phyloP scores from a whole-genome alignment of 768 basidiomycete genomes.

The Amanita pseudoporphyria region DNA sequence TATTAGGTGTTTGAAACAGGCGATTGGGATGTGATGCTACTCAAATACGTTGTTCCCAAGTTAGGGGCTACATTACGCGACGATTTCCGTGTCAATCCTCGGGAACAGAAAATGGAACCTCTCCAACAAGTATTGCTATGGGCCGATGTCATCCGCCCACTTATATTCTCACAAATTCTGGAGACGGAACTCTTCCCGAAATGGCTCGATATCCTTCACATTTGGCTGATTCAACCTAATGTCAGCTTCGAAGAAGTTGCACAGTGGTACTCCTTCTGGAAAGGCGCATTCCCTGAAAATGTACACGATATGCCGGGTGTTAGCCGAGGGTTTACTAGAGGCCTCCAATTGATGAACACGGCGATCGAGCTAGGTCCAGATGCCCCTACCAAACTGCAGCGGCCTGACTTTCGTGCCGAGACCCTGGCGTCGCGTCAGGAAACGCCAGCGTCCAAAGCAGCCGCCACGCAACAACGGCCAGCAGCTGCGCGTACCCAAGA shows the following conservation, averaged over 20 bases:
- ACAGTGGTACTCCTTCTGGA: constrained; percentile 92
- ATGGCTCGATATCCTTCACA: constrained; percentile 85
- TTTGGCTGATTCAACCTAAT: constrained; percentile 87
- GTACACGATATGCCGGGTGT: constrained; percentile 61
- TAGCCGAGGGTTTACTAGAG: constrained; percentile 74
- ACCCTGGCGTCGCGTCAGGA: constrained; percentile 23
- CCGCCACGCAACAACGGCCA: constrained; percentile 24
- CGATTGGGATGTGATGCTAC: constrained; percentile 88
- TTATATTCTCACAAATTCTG: constrained; percentile 75
- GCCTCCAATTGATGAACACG: constrained; percentile 89
- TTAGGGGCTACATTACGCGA: constrained; percentile 74
- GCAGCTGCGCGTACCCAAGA: constrained; percentile 54
- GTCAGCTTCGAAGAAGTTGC: constrained; percentile 90
- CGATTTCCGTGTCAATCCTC: constrained; percentile 85
- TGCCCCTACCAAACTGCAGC: constrained; percentile 55
- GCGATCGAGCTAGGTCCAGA: constrained; percentile 82
- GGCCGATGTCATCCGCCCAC: constrained; percentile 61
- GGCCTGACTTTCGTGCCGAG: constrained; percentile 57
- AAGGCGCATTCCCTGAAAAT: constrained; percentile 59
- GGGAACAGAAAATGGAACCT: constrained; percentile 80
- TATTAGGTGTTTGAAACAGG: constrained; percentile 58
- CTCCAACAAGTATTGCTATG: constrained; percentile 71
- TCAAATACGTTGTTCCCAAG: constrained; percentile 90
- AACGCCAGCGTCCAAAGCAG: constrained; percentile 18
- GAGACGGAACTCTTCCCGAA: constrained; percentile 95